Evolutionary conservation across 257 asterid species (phyloP).

Genomic region (Handroanthus guayacan): DNA sequence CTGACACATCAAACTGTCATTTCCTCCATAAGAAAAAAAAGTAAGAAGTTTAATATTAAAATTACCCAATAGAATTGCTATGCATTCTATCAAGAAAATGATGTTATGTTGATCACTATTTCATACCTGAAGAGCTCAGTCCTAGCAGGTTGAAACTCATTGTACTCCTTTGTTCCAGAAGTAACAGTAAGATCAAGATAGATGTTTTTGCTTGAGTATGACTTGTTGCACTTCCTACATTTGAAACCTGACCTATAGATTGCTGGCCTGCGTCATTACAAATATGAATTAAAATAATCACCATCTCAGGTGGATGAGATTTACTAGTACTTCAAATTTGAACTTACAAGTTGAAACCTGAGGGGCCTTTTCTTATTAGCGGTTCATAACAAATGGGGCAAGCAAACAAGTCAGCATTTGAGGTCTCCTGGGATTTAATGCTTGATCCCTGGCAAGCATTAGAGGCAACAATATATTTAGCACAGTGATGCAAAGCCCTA

Average conservation of each 20-base stretch:
- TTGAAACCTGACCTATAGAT: constrained; percentile 92
- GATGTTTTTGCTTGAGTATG: constrained; percentile 86
- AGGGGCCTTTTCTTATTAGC: constrained; percentile 85
- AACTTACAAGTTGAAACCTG: constrained; percentile 92
- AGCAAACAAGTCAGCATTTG: constrained; percentile 71
- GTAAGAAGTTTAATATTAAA: not conserved
- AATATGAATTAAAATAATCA: constrained; percentile 27
- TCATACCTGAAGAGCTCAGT: constrained; percentile 92
- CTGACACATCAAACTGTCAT: not conserved
- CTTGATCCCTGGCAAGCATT: constrained; percentile 58
- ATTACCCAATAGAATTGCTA: not conserved
- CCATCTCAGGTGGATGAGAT: not conserved
- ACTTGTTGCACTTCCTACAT: constrained; percentile 80
- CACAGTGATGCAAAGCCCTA: not conserved
- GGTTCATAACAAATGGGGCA: constrained; percentile 95
- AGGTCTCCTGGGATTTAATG: constrained; percentile 44
- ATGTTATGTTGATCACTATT: constrained; percentile 21
- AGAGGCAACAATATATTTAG: not conserved
- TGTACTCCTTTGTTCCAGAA: constrained; percentile 84
- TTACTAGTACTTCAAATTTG: constrained; percentile 1
- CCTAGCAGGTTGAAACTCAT: constrained; percentile 74
- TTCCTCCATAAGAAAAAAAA: not conserved
- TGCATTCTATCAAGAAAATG: not conserved
- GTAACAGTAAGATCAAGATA: constrained; percentile 95
- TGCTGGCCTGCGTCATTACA: constrained; percentile 70